Percentiles rank a stretch among this genome's conserved stretches.
Conservation (phyloP, 2,329 filamentous ascomycete genomes). For the Neocatenulostroma microsporum region DNA sequence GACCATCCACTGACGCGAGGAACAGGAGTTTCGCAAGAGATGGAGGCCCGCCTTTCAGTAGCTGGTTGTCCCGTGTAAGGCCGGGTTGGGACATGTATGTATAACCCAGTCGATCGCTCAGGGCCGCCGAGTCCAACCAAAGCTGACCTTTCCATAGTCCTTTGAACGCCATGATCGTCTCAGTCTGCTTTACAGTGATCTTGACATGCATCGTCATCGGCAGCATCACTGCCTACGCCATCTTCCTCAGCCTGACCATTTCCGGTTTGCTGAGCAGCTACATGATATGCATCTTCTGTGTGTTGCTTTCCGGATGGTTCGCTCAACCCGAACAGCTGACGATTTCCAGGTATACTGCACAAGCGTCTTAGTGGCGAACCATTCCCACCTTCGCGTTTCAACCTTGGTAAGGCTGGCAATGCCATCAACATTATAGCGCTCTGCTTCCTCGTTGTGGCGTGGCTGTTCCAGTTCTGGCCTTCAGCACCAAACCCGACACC, state of each 20-base stretch:
- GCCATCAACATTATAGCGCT: conserved; percentile 31
- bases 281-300: conserved; percentile 30
- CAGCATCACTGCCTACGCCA: conserved; percentile 34
- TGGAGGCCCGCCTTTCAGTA: conserved; percentile 13
- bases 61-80: conserved; percentile 15
- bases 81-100: conserved; percentile 6
- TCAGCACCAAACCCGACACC: conserved; percentile 27
- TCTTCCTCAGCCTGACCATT: conserved; percentile 34
- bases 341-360: conserved; percentile 23
- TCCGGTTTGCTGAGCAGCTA: conserved; percentile 35
- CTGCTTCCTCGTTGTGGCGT: conserved; percentile 39
- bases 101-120: background rate
- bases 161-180: conserved; percentile 19
- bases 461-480: conserved; percentile 46
- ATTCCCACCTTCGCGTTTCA: conserved; percentile 32
- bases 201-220: conserved; percentile 31
- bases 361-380: conserved; percentile 28
- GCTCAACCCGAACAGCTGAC: background rate
- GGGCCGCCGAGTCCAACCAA: conserved; percentile 1
- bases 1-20: no score
- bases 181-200: conserved; percentile 16
- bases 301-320: background rate
- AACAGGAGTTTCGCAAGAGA: conserved; percentile 34
- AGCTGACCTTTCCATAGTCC: conserved; percentile 17
- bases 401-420: conserved; percentile 33